phyloP scores from a whole-genome alignment of 441 rosid genomes.

The Corymbia calophylla region DNA sequence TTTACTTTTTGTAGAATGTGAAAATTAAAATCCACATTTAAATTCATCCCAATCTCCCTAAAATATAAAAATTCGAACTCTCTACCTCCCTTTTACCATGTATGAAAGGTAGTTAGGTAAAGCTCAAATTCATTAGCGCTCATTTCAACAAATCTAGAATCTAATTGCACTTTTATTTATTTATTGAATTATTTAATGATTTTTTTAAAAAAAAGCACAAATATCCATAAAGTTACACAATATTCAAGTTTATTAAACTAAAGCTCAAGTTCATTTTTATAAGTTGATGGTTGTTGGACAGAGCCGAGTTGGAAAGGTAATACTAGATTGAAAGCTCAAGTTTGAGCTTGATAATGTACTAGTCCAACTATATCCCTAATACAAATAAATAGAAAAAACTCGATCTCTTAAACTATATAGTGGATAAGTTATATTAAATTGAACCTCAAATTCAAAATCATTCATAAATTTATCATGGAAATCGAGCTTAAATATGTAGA shows the following conservation, averaged over 20 bases:
- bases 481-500: accelerated
- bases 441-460: background rate
- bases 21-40: no score
- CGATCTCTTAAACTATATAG: background rate
- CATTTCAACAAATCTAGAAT: background rate
- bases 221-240: background rate
- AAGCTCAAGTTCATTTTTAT: background rate
- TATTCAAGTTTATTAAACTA: background rate
- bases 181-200: background rate
- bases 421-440: background rate
- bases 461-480: background rate
- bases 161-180: background rate
- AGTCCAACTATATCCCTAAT: accelerated
- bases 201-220: background rate
- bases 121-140: no score
- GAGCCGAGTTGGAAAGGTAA: accelerated
- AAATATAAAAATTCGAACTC: no score
- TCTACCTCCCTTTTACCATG: no score
- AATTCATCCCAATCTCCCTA: no score
- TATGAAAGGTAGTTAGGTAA: no score
- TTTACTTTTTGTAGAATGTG: no score
- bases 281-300: accelerated
- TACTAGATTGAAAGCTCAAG: background rate
- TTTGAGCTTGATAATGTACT: accelerated
- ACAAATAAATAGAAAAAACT: background rate